Percentiles rank a stretch among this genome's conserved stretches.
These are phyloP conservation scores for Helichrysum umbraculigerum DNA, from an alignment of 129 eudicot species.

Conservation along the genomic window DNA sequence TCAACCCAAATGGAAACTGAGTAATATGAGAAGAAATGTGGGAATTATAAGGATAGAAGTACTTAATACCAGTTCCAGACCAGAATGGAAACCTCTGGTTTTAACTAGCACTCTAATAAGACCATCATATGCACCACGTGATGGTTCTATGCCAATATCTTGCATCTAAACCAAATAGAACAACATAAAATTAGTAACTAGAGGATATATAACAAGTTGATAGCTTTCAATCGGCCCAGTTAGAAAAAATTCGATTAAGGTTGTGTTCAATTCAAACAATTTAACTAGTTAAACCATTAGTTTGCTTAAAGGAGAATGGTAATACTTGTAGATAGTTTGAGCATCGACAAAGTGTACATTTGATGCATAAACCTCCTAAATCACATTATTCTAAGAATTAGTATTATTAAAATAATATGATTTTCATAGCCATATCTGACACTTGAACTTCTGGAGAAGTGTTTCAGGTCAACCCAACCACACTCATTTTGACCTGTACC, in stretches of 20 bases:
- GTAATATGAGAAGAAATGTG: not conserved
- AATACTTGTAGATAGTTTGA: not conserved
- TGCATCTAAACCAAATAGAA: slow-evolving; percentile 62
- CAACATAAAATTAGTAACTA: slow-evolving; percentile 12
- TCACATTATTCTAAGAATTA: not conserved
- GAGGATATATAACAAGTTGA: not conserved
- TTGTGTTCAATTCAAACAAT: not conserved
- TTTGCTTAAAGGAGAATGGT: not conserved
- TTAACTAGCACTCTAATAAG: slow-evolving; percentile 53
- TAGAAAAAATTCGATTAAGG: too few relatives aligned
- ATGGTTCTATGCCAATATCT: slow-evolving; percentile 81
- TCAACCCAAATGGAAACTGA: slow-evolving; percentile 4
- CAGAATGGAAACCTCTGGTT: slow-evolving; percentile 48
- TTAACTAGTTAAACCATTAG: not conserved
- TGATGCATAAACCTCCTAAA: not conserved
- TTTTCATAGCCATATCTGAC: not conserved
- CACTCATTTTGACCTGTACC: not conserved
- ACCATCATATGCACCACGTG: slow-evolving; percentile 61
- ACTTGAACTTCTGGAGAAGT: not conserved
- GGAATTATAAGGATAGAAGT: slow-evolving; percentile 1
- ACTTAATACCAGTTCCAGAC: slow-evolving; percentile 61
- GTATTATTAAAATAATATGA: not conserved
- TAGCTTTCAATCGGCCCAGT: not conserved
- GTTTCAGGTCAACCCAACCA: not conserved
- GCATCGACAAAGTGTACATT: not conserved